A percentile compares a stretch with the other conserved stretches of the same genome.
phyloP scores from a whole-genome alignment of 352 stramenopile species.

The Phytophthora nicotianae region DNA sequence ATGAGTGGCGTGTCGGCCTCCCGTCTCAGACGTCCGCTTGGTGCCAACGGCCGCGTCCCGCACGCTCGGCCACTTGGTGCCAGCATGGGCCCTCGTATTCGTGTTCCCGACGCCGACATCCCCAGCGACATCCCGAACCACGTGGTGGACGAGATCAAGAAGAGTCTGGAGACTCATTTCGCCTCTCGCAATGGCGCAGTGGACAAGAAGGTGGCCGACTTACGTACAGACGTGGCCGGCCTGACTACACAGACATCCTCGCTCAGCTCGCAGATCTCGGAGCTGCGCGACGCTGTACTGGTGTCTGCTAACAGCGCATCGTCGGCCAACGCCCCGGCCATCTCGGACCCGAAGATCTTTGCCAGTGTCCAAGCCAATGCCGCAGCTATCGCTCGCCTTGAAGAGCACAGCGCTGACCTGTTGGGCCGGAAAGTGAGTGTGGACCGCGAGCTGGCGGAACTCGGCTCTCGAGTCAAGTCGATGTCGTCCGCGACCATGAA shows the following conservation, averaged over 20 bases:
- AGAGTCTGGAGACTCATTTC: constrained; percentile 74
- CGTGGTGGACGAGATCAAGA: constrained; percentile 62
- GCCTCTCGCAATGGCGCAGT: constrained; percentile 51
- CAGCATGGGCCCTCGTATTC: constrained; percentile 43
- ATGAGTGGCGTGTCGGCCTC: constrained; percentile 35
- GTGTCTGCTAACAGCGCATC: constrained; percentile 34
- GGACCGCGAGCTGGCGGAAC: constrained; percentile 66
- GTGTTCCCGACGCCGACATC: constrained; percentile 49
- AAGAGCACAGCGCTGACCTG: constrained; percentile 72
- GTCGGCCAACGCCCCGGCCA: constrained; percentile 9
- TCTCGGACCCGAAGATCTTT: constrained; percentile 36
- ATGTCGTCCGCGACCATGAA: constrained; percentile 61
- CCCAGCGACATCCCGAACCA: constrained; percentile 51
- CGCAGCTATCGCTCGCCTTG: constrained; percentile 67
- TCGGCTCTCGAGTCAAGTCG: constrained; percentile 62
- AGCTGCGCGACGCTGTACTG: constrained; percentile 54
- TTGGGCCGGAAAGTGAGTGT: constrained; percentile 66
- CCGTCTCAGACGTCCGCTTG: constrained; percentile 25
- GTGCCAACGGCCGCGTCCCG: constrained; percentile 27
- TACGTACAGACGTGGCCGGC: constrained; percentile 63
- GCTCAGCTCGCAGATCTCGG: constrained; percentile 49
- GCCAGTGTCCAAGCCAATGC: constrained; percentile 48
- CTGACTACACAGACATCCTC: constrained; percentile 49
- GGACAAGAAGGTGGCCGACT: constrained; percentile 71
- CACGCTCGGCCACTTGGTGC: constrained; percentile 30